Evolutionary conservation across 1,139 yeast species (phyloP).

Genomic region (Lodderomyces beijingensis): DNA sequence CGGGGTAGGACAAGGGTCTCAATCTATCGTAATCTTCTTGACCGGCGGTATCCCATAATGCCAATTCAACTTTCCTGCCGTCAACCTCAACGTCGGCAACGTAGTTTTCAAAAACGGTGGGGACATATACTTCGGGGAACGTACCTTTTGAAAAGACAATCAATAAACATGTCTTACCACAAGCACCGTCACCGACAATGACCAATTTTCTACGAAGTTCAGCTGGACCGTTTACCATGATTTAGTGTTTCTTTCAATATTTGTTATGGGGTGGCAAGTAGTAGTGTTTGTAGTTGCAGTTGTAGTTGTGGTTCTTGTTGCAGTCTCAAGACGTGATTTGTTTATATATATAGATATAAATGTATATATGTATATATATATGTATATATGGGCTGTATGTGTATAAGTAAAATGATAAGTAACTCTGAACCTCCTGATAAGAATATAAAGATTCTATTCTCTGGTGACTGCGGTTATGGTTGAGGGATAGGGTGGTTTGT

Average conservation of each 20-base stretch:
- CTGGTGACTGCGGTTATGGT: too few relatives aligned
- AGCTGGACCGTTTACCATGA: constrained; percentile 51
- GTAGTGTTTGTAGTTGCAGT: not conserved
- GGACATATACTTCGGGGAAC: constrained; percentile 93
- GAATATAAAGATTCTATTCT: too few relatives aligned
- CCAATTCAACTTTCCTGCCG: constrained; percentile 90
- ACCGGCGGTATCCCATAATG: constrained; percentile 98
- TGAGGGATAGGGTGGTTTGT: too few relatives aligned
- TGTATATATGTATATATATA: constrained; percentile 2
- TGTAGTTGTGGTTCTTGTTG: not conserved
- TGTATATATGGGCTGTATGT: too few relatives aligned
- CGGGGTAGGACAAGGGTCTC: constrained; percentile 91
- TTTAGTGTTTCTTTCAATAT: not conserved
- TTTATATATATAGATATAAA: not conserved
- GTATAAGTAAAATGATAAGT: too few relatives aligned
- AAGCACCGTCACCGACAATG: constrained; percentile 85
- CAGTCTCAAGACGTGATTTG: not conserved
- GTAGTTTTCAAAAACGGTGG: constrained; percentile 93
- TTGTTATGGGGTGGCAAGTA: not conserved
- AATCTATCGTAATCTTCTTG: constrained; percentile 96
- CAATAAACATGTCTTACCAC: constrained; percentile 81
- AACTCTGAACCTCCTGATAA: too few relatives aligned
- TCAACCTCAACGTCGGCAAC: constrained; percentile 93
- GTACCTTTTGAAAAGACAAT: constrained; percentile 91
- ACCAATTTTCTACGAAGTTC: constrained; percentile 77